Conservation (phyloP, 2,329 filamentous ascomycete species). For the Epichloe scottii region DNA sequence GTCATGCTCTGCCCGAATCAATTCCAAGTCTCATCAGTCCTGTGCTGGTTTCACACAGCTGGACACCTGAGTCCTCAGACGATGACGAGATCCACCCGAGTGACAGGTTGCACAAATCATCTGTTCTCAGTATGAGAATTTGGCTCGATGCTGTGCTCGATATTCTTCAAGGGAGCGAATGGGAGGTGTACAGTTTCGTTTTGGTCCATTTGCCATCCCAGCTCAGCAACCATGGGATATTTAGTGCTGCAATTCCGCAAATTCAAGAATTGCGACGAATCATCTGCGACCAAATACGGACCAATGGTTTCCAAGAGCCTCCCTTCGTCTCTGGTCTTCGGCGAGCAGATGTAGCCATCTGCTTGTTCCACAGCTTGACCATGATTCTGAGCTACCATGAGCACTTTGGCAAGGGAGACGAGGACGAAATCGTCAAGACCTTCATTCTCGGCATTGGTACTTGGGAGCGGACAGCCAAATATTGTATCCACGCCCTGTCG, state of each 20-base stretch:
- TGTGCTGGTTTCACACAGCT: conserved; percentile 31
- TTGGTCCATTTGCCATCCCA: conserved; percentile 79
- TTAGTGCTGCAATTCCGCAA: conserved; percentile 59
- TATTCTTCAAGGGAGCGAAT: conserved; percentile 66
- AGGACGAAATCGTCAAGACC: conserved; percentile 77
- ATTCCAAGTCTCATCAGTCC: conserved; percentile 35
- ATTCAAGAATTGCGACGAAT: conserved; percentile 64
- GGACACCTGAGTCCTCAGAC: not conserved
- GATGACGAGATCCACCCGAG: conserved; percentile 12
- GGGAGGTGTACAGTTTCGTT: conserved; percentile 88
- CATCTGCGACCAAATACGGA: conserved; percentile 72
- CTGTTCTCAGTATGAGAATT: conserved; percentile 42
- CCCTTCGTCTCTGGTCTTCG: conserved; percentile 67
- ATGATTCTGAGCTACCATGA: conserved; percentile 86
- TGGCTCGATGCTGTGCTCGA: conserved; percentile 70
- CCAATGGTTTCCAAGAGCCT: conserved; percentile 68
- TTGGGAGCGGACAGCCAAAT: conserved; percentile 78
- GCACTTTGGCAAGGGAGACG: conserved; percentile 69
- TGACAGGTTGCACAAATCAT: conserved; percentile 20
- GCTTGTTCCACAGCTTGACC: conserved; percentile 74
- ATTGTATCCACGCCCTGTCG: conserved; percentile 86
- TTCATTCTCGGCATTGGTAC: conserved; percentile 77
- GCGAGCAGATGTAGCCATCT: conserved; percentile 78
- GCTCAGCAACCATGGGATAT: conserved; percentile 79
- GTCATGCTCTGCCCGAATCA: conserved; percentile 38